Conservation (phyloP, 441 rosid genomes). For the Breynia disticha region DNA sequence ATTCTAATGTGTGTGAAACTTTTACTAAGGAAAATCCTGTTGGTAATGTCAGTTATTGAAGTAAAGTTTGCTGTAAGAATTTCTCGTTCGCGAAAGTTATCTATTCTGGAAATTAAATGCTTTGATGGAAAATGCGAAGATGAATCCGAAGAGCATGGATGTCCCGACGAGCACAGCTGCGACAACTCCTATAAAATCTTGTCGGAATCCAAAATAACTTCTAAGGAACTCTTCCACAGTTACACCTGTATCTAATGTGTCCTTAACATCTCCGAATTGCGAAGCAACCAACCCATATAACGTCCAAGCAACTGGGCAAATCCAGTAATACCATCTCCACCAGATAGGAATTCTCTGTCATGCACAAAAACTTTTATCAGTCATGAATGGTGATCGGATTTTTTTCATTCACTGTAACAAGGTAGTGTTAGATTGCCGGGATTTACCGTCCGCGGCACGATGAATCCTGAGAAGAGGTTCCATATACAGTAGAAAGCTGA, state of each 20-base stretch:
- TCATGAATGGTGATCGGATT: background rate
- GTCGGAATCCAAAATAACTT: constrained; percentile 19
- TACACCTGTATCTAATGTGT: constrained; percentile 5
- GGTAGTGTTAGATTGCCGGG: too few species aligned
- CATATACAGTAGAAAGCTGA: constrained; percentile 41
- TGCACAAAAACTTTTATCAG: background rate
- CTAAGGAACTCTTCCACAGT: constrained; percentile 18
- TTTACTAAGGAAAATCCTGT: too few species aligned
- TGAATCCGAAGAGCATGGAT: constrained; percentile 18
- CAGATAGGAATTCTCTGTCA: constrained; percentile 33
- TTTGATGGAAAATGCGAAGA: constrained; percentile 24
- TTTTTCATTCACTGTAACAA: background rate
- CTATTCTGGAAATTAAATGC: constrained; percentile 28
- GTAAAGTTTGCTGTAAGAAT: too few species aligned
- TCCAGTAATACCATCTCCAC: constrained; percentile 51
- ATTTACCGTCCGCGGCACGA: constrained; percentile 49
- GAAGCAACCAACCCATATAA: constrained; percentile 32
- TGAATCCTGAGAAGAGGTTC: constrained; percentile 59
- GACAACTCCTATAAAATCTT: constrained; percentile 29
- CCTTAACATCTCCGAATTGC: constrained; percentile 26
- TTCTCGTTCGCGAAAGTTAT: background rate
- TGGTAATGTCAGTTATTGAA: too few species aligned
- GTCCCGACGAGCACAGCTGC: constrained; percentile 23
- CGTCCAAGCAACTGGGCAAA: constrained; percentile 32
- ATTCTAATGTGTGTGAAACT: too few species aligned